Conservation (phyloP, 257 asterid species). For the Solanum chiquidenum region DNA sequence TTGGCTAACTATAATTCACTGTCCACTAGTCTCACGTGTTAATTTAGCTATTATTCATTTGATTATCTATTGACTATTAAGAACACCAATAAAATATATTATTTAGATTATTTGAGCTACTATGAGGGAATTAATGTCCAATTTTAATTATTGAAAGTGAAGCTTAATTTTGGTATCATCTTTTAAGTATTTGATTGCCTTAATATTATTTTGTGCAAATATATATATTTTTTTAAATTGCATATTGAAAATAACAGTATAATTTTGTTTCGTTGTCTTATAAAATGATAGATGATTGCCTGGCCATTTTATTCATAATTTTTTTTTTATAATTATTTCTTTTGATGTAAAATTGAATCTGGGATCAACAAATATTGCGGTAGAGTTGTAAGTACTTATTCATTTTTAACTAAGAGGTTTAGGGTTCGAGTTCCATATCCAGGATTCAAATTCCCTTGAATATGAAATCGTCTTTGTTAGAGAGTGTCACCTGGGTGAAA, state of each 20-base stretch:
- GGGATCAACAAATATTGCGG: accelerated
- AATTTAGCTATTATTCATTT: neutral
- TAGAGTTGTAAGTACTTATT: neutral
- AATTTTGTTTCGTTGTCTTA: neutral
- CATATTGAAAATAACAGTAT: neutral
- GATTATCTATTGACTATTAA: neutral
- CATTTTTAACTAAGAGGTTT: too few relatives aligned
- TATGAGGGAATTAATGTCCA: neutral
- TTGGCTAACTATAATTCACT: neutral
- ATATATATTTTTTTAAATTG: neutral
- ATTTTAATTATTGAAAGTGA: neutral
- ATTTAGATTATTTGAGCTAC: neutral
- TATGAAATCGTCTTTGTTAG: accelerated
- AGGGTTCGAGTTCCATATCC: too few relatives aligned
- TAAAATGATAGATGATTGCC: neutral
- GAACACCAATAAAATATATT: neutral
- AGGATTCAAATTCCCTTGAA: accelerated
- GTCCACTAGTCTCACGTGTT: neutral
- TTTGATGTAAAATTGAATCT: too few relatives aligned
- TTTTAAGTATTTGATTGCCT: neutral
- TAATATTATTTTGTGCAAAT: neutral
- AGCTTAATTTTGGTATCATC: neutral
- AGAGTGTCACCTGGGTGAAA: neutral
- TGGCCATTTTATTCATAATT: neutral
- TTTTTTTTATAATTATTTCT: too few relatives aligned